Conservation (phyloP, 768 basidiomycete genomes). For the Macrolepiota fuliginosa region DNA sequence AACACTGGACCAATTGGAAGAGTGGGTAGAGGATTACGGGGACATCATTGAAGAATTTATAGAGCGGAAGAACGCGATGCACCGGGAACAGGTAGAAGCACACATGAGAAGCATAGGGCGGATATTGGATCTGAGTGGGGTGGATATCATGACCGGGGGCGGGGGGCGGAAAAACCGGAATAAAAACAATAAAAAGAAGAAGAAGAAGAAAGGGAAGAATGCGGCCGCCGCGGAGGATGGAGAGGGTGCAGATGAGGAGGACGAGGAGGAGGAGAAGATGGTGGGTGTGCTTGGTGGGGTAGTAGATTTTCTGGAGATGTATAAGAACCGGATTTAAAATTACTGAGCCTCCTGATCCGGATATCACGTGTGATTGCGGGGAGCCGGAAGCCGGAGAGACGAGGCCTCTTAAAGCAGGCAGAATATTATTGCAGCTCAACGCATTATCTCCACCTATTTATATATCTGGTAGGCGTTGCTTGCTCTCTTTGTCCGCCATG, state of each 20-base stretch:
- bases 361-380: slow-evolving; percentile 7
- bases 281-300: slow-evolving; percentile 6
- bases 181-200: slow-evolving; percentile 12
- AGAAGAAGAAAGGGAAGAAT: slow-evolving; percentile 1
- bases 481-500: not conserved
- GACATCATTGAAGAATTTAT: slow-evolving; percentile 14
- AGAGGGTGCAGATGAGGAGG: not conserved
- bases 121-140: slow-evolving; percentile 8
- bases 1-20: slow-evolving; percentile 11
- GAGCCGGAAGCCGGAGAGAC: not conserved
- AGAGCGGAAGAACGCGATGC: slow-evolving; percentile 13
- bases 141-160: slow-evolving; percentile 2
- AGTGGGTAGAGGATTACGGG: slow-evolving; percentile 13
- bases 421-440: not conserved
- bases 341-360: not conserved
- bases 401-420: not conserved
- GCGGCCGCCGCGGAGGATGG: not conserved
- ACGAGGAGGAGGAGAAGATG: slow-evolving; percentile 9
- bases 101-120: slow-evolving; percentile 13
- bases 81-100: slow-evolving; percentile 12
- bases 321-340: slow-evolving; percentile 8
- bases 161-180: slow-evolving; percentile 2
- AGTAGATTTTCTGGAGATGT: slow-evolving; percentile 13
- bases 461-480: slow-evolving; percentile 5
- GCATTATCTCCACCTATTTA: slow-evolving; percentile 13